Evolutionary conservation across 768 basidiomycete species (phyloP), one percentile per base, ranked within the genome.

Genomic region (Phlegmacium glaucopus): DNA sequence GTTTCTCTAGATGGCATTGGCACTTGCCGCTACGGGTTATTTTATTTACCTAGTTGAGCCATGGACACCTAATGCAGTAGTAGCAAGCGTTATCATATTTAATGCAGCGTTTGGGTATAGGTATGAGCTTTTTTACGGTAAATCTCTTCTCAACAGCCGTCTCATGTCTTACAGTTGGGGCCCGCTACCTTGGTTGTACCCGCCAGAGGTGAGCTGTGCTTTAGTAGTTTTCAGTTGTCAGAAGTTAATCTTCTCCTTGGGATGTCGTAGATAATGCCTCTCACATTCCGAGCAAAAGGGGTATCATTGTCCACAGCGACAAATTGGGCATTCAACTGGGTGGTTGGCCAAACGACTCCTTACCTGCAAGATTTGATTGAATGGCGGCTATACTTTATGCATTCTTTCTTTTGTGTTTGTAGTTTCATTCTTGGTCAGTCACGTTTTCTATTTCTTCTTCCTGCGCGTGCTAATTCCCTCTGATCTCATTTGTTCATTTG

Each of bases 381-480:
- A 36, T 98, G 94, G 94, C 77, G 89, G 40, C 64, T 97, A 46
- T 96, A 97, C 69, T 90, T 91, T 0, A 94, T 97, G 92, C 92
- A 95, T 57, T 91, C 86, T 17, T 92, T 92, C 69, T 94, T 92
- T 67, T 93, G 92, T 62, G 79, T 79, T 8, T 85, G 88, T 59
- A 90, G 90, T 59, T 90, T 94, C 61, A 70, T 95, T 39, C 71
- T 92, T 38, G 88, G 82, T 83, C 5, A 5, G 61, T 57, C 22
- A 2, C 22, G 3, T 49, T 22, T 47, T 51, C 28, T 37, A 52
- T 44, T 13, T 52, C 10, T 17, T 42, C 6, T 25, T 8, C 25
- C 25, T n/a, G 29, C 8, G 16, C 12, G 11, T 5, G 22, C 22
- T 22, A 29, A 28, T 39, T n/a, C 7, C 16, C 25, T 9, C 26